Conservation (phyloP, 2,329 filamentous ascomycete species). For the Cytospora leucostoma region DNA sequence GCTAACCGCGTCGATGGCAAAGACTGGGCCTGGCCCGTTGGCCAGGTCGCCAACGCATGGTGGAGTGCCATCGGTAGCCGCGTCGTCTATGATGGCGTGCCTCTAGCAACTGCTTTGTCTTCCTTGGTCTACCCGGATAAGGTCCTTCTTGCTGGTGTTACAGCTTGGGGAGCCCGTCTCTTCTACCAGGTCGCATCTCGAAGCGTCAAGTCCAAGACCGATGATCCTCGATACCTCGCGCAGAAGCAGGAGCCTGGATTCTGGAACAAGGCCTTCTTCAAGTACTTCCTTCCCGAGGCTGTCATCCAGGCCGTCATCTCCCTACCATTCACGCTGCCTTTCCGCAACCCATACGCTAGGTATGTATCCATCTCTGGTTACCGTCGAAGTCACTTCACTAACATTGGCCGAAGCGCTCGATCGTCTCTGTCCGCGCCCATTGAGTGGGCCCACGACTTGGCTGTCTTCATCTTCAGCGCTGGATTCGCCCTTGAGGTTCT, state of each 20-base stretch:
- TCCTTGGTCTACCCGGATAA: slow-evolving; percentile 56
- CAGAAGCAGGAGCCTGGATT: slow-evolving; percentile 53
- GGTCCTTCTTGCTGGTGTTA: slow-evolving; percentile 57
- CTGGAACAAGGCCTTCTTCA: slow-evolving; percentile 59
- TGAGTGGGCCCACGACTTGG: slow-evolving; percentile 38
- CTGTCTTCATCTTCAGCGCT: slow-evolving; percentile 57
- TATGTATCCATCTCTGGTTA: slow-evolving; percentile 35
- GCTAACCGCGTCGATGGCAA: slow-evolving; percentile 61
- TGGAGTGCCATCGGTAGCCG: slow-evolving; percentile 59
- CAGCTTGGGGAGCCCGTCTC: slow-evolving; percentile 58
- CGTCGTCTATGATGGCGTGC: slow-evolving; percentile 47
- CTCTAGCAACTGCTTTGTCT: slow-evolving; percentile 47
- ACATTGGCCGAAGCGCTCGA: slow-evolving; percentile 18
- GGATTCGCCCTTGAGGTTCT: slow-evolving; percentile 58
- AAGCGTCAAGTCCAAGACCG: slow-evolving; percentile 50
- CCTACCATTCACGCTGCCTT: slow-evolving; percentile 58
- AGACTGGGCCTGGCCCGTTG: slow-evolving; percentile 59
- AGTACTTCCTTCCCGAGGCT: slow-evolving; percentile 58
- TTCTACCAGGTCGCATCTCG: slow-evolving; percentile 56
- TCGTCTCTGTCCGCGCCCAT: slow-evolving; percentile 23
- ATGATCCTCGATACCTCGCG: slow-evolving; percentile 57
- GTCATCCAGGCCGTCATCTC: slow-evolving; percentile 58
- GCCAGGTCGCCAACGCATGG: slow-evolving; percentile 60
- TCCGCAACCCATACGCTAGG: slow-evolving; percentile 45
- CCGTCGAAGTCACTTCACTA: slow-evolving; percentile 17